A percentile compares a stretch with the other conserved stretches of the same genome.
Conservation (phyloP, 805 yeast genomes). For the Phaffomyces antillensis region DNA sequence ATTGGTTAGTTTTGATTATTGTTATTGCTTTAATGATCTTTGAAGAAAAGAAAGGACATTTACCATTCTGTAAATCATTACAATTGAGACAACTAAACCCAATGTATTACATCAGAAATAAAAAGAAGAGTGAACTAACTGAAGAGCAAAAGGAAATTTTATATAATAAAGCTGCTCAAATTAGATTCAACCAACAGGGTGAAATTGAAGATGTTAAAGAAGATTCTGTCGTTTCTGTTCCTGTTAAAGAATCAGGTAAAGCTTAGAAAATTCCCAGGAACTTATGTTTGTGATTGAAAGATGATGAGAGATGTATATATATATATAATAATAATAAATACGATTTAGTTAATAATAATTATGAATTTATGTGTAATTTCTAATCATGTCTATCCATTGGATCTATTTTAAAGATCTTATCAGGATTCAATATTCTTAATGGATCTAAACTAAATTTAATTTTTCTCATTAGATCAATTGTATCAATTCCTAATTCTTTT, state of each 20-base stretch:
- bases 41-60: conserved; percentile 80
- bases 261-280: neutral
- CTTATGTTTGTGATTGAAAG: no score
- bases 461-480: conserved; percentile 66
- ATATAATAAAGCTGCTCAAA: conserved; percentile 36
- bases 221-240: neutral
- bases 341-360: no score
- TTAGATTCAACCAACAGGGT: conserved; percentile 32
- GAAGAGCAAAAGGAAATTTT: conserved; percentile 45
- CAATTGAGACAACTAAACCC: conserved; percentile 55
- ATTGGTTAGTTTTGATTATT: conserved; percentile 69
- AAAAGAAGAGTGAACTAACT: conserved; percentile 53
- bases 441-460: conserved; percentile 71
- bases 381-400: conserved; percentile 26
- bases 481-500: conserved; percentile 57
- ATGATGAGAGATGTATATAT: no score
- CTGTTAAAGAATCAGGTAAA: neutral
- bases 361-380: neutral
- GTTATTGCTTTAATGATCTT: conserved; percentile 56
- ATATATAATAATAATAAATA: no score
- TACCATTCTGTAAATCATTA: conserved; percentile 55
- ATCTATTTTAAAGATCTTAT: conserved; percentile 65
- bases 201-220: conserved; percentile 6
- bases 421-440: conserved; percentile 66
- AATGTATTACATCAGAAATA: conserved; percentile 61